phyloP scores from a whole-genome alignment of 805 yeast species.

The Debaryomyces prosopidis region DNA sequence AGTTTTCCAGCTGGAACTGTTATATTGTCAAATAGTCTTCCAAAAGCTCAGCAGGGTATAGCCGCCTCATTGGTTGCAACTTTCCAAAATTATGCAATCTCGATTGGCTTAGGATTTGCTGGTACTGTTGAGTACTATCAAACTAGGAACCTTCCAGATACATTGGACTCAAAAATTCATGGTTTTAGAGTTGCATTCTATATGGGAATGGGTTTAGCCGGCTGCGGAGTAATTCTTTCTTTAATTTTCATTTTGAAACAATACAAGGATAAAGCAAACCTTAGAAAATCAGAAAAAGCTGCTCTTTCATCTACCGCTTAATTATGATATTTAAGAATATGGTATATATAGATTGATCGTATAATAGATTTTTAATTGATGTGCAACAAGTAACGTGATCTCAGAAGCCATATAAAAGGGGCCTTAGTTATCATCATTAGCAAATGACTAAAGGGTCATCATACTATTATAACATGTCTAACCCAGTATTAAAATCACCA shows the following conservation, averaged over 20 bases:
- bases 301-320: neutral
- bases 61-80: constrained; percentile 76
- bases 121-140: constrained; percentile 33
- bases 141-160: constrained; percentile 14
- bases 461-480: constrained; percentile 1
- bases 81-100: constrained; percentile 64
- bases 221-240: constrained; percentile 25
- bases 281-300: neutral
- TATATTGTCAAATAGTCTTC: constrained; percentile 56
- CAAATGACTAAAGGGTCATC: too few species aligned
- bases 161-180: constrained; percentile 15
- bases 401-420: neutral
- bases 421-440: too few species aligned
- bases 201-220: constrained; percentile 37
- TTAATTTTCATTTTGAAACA: constrained; percentile 14
- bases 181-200: constrained; percentile 28
- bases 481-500: constrained; percentile 33
- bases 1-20: constrained; percentile 76
- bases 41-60: constrained; percentile 68
- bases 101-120: constrained; percentile 36
- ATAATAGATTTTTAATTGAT: neutral
- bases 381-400: neutral
- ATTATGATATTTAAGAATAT: neutral
- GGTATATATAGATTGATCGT: neutral
- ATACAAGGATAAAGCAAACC: neutral